Evolutionary conservation across 2,329 filamentous ascomycete genomes (phyloP).

Genomic region (Amylocarpus encephaloides): DNA sequence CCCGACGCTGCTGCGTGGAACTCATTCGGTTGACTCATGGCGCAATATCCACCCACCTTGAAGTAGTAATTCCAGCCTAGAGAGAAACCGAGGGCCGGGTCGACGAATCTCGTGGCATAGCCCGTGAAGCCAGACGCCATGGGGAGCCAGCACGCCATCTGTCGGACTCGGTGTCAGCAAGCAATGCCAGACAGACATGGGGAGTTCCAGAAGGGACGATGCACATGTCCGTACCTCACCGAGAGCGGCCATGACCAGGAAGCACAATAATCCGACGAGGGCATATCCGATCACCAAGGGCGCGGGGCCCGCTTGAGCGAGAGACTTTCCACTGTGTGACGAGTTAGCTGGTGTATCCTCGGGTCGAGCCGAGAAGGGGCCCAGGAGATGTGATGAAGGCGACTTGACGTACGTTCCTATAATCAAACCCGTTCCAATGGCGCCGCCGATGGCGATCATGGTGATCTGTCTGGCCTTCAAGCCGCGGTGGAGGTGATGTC

Average conservation of each 20-base stretch:
- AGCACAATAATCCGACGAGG: constrained; percentile 65
- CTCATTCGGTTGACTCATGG: too few species aligned
- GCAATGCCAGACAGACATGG: constrained; percentile 27
- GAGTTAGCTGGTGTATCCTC: constrained; percentile 9
- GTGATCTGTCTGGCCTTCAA: constrained; percentile 47
- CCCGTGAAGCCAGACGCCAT: constrained; percentile 73
- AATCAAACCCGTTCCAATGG: constrained; percentile 65
- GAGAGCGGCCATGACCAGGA: constrained; percentile 72
- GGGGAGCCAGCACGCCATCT: constrained; percentile 77
- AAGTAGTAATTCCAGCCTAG: constrained; percentile 38
- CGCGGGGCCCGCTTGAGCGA: constrained; percentile 50
- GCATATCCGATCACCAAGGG: constrained; percentile 67
- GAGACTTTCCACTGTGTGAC: constrained; percentile 28
- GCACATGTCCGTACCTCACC: constrained; percentile 65
- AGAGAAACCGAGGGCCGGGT: constrained; percentile 73
- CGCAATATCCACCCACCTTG: constrained; percentile 15
- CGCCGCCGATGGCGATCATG: constrained; percentile 62
- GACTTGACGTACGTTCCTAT: constrained; percentile 47
- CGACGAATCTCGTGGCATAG: constrained; percentile 72
- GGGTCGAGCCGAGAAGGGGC: background rate
- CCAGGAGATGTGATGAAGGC: background rate
- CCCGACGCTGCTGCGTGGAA: too few species aligned
- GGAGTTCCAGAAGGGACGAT: constrained; percentile 71
- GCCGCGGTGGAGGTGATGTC: constrained; percentile 39
- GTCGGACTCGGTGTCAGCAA: background rate